Base-by-base conservation (phyloP, 176 grass and related monocot species). In the Eleusine indica region DNA sequence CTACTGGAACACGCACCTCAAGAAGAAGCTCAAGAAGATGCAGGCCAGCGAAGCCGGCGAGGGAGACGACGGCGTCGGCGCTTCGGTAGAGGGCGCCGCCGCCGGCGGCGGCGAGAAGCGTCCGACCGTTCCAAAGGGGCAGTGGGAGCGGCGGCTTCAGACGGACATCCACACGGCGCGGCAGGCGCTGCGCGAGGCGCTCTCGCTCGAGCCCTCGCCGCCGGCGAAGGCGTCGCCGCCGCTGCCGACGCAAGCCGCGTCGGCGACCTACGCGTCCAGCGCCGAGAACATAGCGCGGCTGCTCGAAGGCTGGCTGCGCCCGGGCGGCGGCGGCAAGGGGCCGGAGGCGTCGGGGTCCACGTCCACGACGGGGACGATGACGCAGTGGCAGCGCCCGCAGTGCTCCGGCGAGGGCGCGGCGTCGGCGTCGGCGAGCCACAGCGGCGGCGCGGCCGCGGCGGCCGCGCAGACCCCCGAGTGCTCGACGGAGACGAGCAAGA, bases 1-100 rank as follows among this genome's bases (percentile, higher is more conserved):
- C 85, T 92, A 92, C 87, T 98, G 96, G 96, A 98, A 98, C 87
- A 95, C 96, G 8, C 93, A 95, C 43, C 89, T 98, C 54, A 98
- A 96, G 91, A 93, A 93, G 84, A 98, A 95, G 86, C 89, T 96
- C 29, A 98, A 87, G 87, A 89, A 90, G 80, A 57, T 83, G 73
- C 93, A 98, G 71, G 65, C 62, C 4, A 64, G 62, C 21, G 71
- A 83, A 40, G 83, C 71, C 4, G 82, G 22, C 15, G 80, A 64
- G 6, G 68, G 16, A 0, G 40, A 76, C 0, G 82, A 35, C 39
- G 63, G 21, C 0, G 61, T 6, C 0, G 68, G 29, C 7, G 7
- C 49, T 48, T 42, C 61, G 3, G 88, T 68, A 8, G 73, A 19
- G 38, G 87, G 40, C 41, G 25, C 9, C 21, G 74, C 5, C 15